Evolutionary conservation across 2,329 filamentous ascomycete species (phyloP).

Genomic region (Paraphaeosphaeria minitans): DNA sequence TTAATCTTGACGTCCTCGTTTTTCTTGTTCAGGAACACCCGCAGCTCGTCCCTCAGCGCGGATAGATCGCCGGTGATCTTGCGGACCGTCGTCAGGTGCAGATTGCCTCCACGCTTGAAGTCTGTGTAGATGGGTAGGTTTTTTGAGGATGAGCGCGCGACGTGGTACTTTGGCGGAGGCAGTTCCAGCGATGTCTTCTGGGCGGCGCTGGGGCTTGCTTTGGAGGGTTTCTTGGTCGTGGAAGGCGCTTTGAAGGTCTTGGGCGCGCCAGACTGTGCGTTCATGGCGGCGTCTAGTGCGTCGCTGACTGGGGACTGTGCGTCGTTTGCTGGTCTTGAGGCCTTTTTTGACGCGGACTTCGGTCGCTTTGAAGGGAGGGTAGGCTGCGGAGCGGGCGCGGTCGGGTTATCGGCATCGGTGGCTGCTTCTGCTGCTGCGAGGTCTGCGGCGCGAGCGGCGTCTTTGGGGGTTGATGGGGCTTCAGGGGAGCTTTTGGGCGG

Average conservation of each 20-base stretch:
- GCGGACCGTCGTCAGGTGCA: conserved; percentile 74
- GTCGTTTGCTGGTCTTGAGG: not conserved
- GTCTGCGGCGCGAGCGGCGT: conserved; percentile 35
- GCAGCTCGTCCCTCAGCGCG: conserved; percentile 68
- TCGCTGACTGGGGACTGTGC: not conserved
- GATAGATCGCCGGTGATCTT: conserved; percentile 76
- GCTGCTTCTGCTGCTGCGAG: conserved; percentile 41
- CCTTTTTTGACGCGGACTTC: conserved; percentile 1
- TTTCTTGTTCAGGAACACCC: conserved; percentile 61
- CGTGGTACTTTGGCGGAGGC: conserved; percentile 63
- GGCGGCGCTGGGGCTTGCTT: conserved; percentile 16
- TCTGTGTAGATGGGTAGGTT: conserved; percentile 79
- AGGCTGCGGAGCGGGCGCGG: conserved; percentile 30
- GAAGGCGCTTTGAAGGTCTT: conserved; percentile 3
- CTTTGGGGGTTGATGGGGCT: conserved; percentile 40
- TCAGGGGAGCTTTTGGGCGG: conserved; percentile 24
- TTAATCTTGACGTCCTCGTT: conserved; percentile 62
- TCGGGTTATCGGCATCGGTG: conserved; percentile 41
- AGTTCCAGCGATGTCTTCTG: conserved; percentile 18
- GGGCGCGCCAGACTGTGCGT: not conserved
- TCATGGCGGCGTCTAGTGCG: not conserved
- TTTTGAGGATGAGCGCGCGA: conserved; percentile 71
- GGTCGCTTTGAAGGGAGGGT: conserved; percentile 25
- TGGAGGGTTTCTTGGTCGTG: not conserved
- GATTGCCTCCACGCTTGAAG: conserved; percentile 75